These are phyloP conservation scores for Leonotis leonurus DNA, from an alignment of 257 asterid genomes.

Conservation along the genomic window DNA sequence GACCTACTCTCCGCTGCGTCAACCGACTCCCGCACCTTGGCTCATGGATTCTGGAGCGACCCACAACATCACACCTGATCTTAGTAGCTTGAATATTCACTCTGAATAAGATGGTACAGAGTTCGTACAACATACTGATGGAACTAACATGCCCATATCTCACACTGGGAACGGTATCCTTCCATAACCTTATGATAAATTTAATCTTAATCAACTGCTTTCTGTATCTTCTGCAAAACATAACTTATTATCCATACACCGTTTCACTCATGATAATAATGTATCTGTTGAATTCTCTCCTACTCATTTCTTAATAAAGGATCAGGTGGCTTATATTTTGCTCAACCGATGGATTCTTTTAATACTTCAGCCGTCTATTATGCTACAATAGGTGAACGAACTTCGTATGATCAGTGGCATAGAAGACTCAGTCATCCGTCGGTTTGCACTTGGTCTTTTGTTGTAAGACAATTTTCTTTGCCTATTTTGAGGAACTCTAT, in stretches of 20 bases:
- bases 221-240: neutral
- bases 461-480: too few relatives aligned
- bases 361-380: neutral
- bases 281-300: neutral
- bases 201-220: neutral
- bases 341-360: neutral
- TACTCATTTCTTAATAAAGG: too few relatives aligned
- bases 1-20: neutral
- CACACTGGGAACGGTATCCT: neutral
- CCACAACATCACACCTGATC: neutral
- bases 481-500: too few relatives aligned
- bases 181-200: neutral
- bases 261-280: neutral
- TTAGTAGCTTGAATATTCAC: neutral
- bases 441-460: too few relatives aligned
- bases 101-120: neutral
- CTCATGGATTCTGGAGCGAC: neutral
- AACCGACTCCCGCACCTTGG: neutral
- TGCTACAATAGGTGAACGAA: neutral
- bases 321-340: neutral
- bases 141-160: neutral
- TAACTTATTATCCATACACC: neutral
- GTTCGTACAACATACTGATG: neutral
- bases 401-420: too few relatives aligned
- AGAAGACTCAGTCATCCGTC: too few relatives aligned